phyloP scores from a whole-genome alignment of 2,329 filamentous ascomycete species.

The Calonectria multiphialidica region DNA sequence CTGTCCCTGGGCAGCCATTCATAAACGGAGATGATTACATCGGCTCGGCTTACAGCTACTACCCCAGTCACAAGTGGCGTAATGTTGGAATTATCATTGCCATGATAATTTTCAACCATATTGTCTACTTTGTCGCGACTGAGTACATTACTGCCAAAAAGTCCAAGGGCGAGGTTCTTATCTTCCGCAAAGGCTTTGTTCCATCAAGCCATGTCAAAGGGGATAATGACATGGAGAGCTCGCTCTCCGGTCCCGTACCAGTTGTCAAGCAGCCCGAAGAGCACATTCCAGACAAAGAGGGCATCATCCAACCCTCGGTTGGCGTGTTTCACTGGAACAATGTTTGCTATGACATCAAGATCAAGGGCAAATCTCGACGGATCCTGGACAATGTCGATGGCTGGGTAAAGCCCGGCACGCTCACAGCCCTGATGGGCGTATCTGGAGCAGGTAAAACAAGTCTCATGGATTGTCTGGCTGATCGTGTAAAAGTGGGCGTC shows the following conservation, averaged over 20 bases:
- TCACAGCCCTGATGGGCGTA: slow-evolving; percentile 73
- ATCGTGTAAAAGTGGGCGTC: slow-evolving; percentile 76
- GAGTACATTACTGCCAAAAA: slow-evolving; percentile 61
- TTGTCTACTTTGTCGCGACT: slow-evolving; percentile 60
- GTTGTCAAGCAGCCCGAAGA: not conserved
- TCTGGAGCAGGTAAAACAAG: slow-evolving; percentile 70
- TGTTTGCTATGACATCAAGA: slow-evolving; percentile 79
- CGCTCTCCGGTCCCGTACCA: not conserved
- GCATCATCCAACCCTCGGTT: not conserved
- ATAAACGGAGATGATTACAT: slow-evolving; percentile 61
- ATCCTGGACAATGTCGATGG: slow-evolving; percentile 78
- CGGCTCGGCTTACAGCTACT: slow-evolving; percentile 57
- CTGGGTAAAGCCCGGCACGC: slow-evolving; percentile 79
- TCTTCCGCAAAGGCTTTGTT: slow-evolving; percentile 62
- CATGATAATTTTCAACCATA: slow-evolving; percentile 47
- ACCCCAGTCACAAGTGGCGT: slow-evolving; percentile 60
- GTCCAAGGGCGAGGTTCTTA: slow-evolving; percentile 70
- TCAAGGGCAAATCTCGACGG: slow-evolving; percentile 71
- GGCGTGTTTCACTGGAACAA: slow-evolving; percentile 73
- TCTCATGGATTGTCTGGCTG: slow-evolving; percentile 71
- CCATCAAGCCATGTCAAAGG: slow-evolving; percentile 24
- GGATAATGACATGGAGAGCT: slow-evolving; percentile 14
- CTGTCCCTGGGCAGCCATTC: slow-evolving; percentile 17
- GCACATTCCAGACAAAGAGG: not conserved
- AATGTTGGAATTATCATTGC: slow-evolving; percentile 68